Percentiles rank a stretch among this genome's conserved stretches.
Evolutionary conservation across 2,329 filamentous ascomycete genomes (phyloP).

Genomic region (Colletotrichum sp.): DNA sequence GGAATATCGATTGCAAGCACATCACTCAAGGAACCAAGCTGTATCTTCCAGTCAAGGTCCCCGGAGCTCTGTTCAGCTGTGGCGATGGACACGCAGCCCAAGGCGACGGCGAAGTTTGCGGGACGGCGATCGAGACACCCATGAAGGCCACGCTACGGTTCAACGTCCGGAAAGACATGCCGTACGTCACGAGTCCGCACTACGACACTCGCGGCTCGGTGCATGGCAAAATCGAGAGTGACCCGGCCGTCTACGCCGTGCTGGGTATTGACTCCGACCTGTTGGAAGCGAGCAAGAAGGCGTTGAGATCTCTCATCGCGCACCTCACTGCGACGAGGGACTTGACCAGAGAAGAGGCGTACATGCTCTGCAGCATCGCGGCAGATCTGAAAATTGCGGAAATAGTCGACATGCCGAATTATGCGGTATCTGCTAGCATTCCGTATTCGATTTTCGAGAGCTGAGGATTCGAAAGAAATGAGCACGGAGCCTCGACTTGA

Average conservation of each 20-base stretch:
- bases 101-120: slow-evolving; percentile 59
- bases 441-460: slow-evolving; percentile 49
- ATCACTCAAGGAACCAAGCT: slow-evolving; percentile 49
- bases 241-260: slow-evolving; percentile 40
- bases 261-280: slow-evolving; percentile 52
- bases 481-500: too few species aligned
- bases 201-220: slow-evolving; percentile 37
- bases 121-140: slow-evolving; percentile 60
- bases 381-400: slow-evolving; percentile 55
- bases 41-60: slow-evolving; percentile 52
- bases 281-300: slow-evolving; percentile 51
- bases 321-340: slow-evolving; percentile 53
- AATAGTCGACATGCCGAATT: slow-evolving; percentile 59
- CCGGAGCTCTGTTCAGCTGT: slow-evolving; percentile 56
- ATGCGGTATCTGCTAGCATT: slow-evolving; percentile 52
- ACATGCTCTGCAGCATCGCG: slow-evolving; percentile 56
- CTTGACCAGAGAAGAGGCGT: slow-evolving; percentile 49
- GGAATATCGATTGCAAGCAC: slow-evolving; percentile 60
- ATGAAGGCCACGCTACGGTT: slow-evolving; percentile 53
- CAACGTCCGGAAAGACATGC: slow-evolving; percentile 48
- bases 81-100: slow-evolving; percentile 60
- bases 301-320: slow-evolving; percentile 49
- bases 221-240: slow-evolving; percentile 25
- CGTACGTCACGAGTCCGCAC: slow-evolving; percentile 52
- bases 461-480: not conserved